Percentiles rank a stretch among this genome's conserved stretches.
Conservation (phyloP, 495 filamentous ascomycete species). For the Hypoxylon lienhwacheense region DNA sequence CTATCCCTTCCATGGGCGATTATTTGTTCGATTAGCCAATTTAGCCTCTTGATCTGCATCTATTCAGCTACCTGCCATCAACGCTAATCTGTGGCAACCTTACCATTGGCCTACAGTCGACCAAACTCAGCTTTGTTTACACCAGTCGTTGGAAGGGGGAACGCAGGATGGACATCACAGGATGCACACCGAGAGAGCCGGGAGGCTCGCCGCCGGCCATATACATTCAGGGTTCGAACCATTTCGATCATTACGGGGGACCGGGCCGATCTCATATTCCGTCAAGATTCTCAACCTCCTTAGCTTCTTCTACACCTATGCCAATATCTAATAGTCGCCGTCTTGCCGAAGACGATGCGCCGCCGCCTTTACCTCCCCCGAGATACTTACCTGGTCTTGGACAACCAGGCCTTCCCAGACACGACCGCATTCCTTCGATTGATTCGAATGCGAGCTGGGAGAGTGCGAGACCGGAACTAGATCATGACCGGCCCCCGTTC, state of each 20-base stretch:
- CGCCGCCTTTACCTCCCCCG: slow-evolving; percentile 56
- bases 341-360: slow-evolving; percentile 44
- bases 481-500: slow-evolving; percentile 25
- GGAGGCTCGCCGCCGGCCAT: slow-evolving; percentile 52
- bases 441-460: slow-evolving; percentile 37
- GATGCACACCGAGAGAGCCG: slow-evolving; percentile 43
- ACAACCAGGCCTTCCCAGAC: slow-evolving; percentile 22
- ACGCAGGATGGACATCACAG: slow-evolving; percentile 59
- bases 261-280: slow-evolving; percentile 50
- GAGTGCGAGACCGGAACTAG: slow-evolving; percentile 29
- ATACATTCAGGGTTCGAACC: slow-evolving; percentile 56
- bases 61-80: slow-evolving; percentile 23
- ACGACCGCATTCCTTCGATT: slow-evolving; percentile 36
- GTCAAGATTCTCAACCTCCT: slow-evolving; percentile 48
- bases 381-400: slow-evolving; percentile 44
- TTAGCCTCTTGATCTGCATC: slow-evolving; percentile 1
- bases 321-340: slow-evolving; percentile 44
- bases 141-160: slow-evolving; percentile 21
- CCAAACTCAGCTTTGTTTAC: slow-evolving; percentile 27
- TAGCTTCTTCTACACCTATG: slow-evolving; percentile 51
- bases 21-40: slow-evolving; percentile 12
- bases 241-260: slow-evolving; percentile 53
- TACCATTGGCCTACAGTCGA: slow-evolving; percentile 34
- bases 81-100: slow-evolving; percentile 26
- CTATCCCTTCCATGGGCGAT: slow-evolving; percentile 18